phyloP scores from a whole-genome alignment of 495 filamentous ascomycete genomes.

The Lentithecium fluviatile region DNA sequence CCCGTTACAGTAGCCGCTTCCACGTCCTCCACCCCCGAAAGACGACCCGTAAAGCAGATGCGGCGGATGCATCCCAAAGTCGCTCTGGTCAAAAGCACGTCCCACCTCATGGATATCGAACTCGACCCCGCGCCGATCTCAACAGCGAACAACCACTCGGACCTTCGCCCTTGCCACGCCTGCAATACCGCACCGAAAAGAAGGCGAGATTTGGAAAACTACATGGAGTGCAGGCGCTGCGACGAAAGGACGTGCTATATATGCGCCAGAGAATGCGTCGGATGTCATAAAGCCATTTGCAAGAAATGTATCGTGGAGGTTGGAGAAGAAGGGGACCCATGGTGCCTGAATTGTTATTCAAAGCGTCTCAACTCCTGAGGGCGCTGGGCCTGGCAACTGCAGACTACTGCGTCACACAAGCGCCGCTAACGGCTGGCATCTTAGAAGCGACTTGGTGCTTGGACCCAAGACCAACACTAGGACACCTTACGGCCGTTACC shows the following conservation, averaged over 20 bases:
- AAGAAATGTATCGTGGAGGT: constrained; percentile 32
- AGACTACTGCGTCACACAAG: too few species aligned
- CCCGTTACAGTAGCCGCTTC: not conserved
- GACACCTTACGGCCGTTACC: too few species aligned
- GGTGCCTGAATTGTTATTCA: constrained; percentile 21
- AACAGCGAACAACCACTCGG: not conserved
- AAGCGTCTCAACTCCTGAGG: constrained; percentile 5
- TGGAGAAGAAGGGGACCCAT: constrained; percentile 31
- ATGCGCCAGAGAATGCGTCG: constrained; percentile 25
- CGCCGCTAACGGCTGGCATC: too few species aligned
- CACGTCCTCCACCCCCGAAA: not conserved
- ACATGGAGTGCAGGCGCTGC: constrained; percentile 23
- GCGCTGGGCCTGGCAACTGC: not conserved
- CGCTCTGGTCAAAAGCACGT: constrained; percentile 6
- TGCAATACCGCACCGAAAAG: constrained; percentile 29
- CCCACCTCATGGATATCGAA: constrained; percentile 28
- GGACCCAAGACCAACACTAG: too few species aligned
- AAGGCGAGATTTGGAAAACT: constrained; percentile 27
- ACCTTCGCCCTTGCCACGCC: constrained; percentile 31
- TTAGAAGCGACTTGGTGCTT: too few species aligned
- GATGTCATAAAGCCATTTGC: constrained; percentile 20
- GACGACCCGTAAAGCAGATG: constrained; percentile 14
- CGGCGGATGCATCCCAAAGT: constrained; percentile 4
- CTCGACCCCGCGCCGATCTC: not conserved
- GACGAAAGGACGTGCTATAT: constrained; percentile 29